Evolutionary conservation across 2,329 filamentous ascomycete species (phyloP).

Genomic region (Colletotrichum sp.): DNA sequence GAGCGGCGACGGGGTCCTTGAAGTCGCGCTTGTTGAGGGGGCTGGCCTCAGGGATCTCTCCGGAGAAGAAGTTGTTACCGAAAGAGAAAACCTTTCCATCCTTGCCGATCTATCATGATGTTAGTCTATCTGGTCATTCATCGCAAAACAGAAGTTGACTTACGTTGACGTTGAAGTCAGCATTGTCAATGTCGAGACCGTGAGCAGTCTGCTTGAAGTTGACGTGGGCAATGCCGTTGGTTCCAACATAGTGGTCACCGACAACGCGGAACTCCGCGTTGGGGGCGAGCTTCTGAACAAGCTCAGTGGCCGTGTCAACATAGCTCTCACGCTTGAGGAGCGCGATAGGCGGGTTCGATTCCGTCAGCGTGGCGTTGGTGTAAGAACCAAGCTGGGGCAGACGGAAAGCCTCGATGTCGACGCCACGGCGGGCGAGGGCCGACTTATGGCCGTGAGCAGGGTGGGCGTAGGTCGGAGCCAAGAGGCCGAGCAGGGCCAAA

Average conservation of each 20-base stretch:
- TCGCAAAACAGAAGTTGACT: conserved; percentile 25
- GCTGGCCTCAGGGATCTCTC: conserved; percentile 42
- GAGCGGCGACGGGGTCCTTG: conserved; percentile 47
- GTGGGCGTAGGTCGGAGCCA: conserved; percentile 38
- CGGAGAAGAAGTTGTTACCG: conserved; percentile 51
- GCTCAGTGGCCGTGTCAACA: conserved; percentile 42
- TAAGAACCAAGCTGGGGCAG: conserved; percentile 36
- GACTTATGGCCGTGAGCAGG: conserved; percentile 28
- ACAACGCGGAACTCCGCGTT: conserved; percentile 48
- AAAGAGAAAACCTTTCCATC: conserved; percentile 59
- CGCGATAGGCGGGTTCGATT: conserved; percentile 26
- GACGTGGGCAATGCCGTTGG: conserved; percentile 57
- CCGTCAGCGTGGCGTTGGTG: conserved; percentile 30
- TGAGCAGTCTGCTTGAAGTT: conserved; percentile 60
- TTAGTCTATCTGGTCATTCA: background rate
- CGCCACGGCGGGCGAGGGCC: conserved; percentile 30
- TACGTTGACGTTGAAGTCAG: conserved; percentile 61
- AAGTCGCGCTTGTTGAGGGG: conserved; percentile 44
- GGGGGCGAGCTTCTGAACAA: conserved; percentile 37
- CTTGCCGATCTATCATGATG: conserved; percentile 40
- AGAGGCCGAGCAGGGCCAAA: conserved; percentile 35
- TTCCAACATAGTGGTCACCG: conserved; percentile 52
- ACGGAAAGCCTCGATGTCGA: conserved; percentile 37
- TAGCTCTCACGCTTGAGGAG: conserved; percentile 38
- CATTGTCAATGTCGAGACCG: conserved; percentile 59